Conservation (phyloP, 306 rosid genomes). For the Quercus ilex region DNA sequence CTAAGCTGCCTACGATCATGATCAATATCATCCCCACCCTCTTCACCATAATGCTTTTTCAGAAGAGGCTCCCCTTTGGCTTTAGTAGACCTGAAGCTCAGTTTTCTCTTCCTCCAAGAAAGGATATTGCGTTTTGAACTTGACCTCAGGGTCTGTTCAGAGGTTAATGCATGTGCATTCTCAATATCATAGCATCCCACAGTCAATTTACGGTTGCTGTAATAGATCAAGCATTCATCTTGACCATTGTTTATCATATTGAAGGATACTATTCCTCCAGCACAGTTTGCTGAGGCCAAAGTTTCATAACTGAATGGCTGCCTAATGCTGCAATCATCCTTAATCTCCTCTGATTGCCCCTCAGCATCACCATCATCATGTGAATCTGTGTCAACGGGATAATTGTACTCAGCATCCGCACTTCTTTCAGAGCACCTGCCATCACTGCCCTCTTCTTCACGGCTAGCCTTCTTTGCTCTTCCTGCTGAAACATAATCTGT, state of each 20-base stretch:
- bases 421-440: slow-evolving; percentile 80
- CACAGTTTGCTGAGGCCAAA: slow-evolving; percentile 72
- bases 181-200: slow-evolving; percentile 50
- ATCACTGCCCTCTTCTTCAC: slow-evolving; percentile 83
- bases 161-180: slow-evolving; percentile 47
- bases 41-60: slow-evolving; percentile 91
- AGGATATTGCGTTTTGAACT: slow-evolving; percentile 77
- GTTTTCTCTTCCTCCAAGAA: slow-evolving; percentile 97
- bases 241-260: slow-evolving; percentile 45
- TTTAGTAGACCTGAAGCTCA: slow-evolving; percentile 94
- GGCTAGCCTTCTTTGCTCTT: slow-evolving; percentile 61
- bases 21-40: slow-evolving; percentile 99
- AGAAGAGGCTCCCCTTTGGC: slow-evolving; percentile 92
- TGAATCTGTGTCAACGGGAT: slow-evolving; percentile 88
- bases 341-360: slow-evolving; percentile 69
- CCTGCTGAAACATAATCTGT: slow-evolving; percentile 71
- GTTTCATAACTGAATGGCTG: slow-evolving; percentile 92
- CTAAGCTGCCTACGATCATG: slow-evolving; percentile 93
- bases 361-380: slow-evolving; percentile 77
- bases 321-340: slow-evolving; percentile 72
- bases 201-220: slow-evolving; percentile 69
- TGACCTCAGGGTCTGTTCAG: slow-evolving; percentile 48
- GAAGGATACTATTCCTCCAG: slow-evolving; percentile 70
- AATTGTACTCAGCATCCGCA: slow-evolving; percentile 81
- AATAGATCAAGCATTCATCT: slow-evolving; percentile 84